These are phyloP conservation scores for Apophysomyces ossiformis DNA, from an alignment of 371 early-diverging fungal genomes.

Conservation along the genomic window DNA sequence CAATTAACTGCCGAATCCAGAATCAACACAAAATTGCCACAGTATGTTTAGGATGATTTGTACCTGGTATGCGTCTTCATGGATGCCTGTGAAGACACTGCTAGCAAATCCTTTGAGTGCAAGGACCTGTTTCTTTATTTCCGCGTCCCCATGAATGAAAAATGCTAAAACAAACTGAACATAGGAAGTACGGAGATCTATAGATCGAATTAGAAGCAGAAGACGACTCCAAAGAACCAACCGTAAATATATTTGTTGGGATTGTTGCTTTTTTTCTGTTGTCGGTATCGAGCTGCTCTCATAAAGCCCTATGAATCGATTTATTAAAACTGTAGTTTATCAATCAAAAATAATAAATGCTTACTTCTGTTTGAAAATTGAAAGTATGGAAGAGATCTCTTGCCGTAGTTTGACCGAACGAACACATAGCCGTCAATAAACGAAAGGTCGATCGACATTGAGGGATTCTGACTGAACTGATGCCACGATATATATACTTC, in stretches of 20 bases:
- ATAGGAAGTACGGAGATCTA: conserved; percentile 67
- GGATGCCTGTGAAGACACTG: conserved; percentile 66
- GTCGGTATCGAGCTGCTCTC: conserved; percentile 48
- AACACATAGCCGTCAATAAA: conserved; percentile 41
- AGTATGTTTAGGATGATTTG: neutral
- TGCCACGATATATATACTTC: conserved; percentile 88
- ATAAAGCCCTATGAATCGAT: conserved; percentile 37
- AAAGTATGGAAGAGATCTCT: conserved; percentile 46
- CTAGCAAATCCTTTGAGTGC: conserved; percentile 72
- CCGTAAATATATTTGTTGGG: conserved; percentile 49
- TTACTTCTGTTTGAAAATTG: conserved; percentile 54
- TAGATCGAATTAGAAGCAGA: neutral
- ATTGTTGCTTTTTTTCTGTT: conserved; percentile 44
- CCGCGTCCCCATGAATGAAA: conserved; percentile 69
- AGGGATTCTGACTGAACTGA: conserved; percentile 69
- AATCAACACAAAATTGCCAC: neutral
- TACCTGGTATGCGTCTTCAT: conserved; percentile 69
- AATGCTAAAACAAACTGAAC: conserved; percentile 81
- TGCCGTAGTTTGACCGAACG: conserved; percentile 42
- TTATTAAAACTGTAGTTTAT: too few species aligned
- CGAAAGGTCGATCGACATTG: conserved; percentile 46
- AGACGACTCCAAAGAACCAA: conserved; percentile 10
- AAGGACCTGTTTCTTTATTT: conserved; percentile 69
- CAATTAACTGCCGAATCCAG: conserved; percentile 52
- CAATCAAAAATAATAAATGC: too few species aligned